These are phyloP conservation scores for Gymnopilus junonius DNA, from an alignment of 768 basidiomycete species.

Conservation along the genomic window DNA sequence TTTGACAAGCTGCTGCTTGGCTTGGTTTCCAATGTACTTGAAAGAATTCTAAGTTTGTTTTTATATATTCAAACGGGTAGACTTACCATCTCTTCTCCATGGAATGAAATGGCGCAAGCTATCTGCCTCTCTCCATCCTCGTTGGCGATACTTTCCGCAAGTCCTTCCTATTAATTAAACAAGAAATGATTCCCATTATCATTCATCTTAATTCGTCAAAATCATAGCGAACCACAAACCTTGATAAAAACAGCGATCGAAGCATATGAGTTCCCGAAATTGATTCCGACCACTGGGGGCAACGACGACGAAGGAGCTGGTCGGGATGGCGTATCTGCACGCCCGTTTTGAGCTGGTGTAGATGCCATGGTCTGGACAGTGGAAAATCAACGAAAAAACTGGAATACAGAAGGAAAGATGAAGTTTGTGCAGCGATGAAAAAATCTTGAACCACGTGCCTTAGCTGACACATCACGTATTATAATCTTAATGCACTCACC, in stretches of 20 bases:
- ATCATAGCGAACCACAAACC: conserved; percentile 48
- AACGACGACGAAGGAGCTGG: conserved; percentile 29
- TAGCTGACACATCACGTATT: neutral
- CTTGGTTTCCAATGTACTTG: conserved; percentile 96
- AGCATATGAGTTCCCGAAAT: conserved; percentile 94
- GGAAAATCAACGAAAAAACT: neutral
- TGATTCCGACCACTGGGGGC: conserved; percentile 87
- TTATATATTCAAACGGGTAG: neutral
- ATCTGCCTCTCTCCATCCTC: conserved; percentile 99
- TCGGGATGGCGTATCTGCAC: conserved; percentile 42
- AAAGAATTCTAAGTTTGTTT: neutral
- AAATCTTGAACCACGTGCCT: too few relatives aligned
- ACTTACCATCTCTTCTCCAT: conserved; percentile 88
- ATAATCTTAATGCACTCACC: too few relatives aligned
- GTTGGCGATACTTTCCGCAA: conserved; percentile 95
- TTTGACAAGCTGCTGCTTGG: conserved; percentile 92
- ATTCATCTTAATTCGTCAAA: neutral
- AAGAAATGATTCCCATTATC: neutral
- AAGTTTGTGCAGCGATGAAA: neutral
- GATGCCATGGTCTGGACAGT: neutral
- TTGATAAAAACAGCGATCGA: conserved; percentile 96
- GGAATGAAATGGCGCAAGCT: conserved; percentile 90
- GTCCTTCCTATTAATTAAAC: conserved; percentile 66
- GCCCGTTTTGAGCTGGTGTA: conserved; percentile 51
- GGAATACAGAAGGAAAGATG: neutral